Evolutionary conservation across 352 stramenopile genomes (phyloP), one percentile per base, ranked within the genome.

Genomic region (Sclerospora graminicola): DNA sequence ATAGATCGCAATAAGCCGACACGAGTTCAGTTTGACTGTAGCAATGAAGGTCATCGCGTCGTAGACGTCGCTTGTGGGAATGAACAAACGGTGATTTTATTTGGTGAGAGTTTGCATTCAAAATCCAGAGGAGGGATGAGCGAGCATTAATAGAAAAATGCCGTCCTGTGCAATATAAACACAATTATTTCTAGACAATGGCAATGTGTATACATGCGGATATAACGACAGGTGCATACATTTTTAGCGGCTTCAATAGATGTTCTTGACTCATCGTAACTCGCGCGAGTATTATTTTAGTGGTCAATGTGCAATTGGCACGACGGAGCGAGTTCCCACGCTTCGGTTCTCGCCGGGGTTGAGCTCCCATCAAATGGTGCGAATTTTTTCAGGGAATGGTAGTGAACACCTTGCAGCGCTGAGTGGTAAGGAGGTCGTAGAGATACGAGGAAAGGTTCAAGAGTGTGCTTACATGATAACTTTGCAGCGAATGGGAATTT

Each of bases 351-450:
- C 95, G 1, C 37, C 63, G 3, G 63, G 58, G 2, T 62, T 94
- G 8, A 60, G 46, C 18, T 71, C 69, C 24, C 77, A 88, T 48
- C 69, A 80, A 31, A 63, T 84, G 11, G 49, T 60, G 28, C 52
- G 86, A 10, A 49, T 97, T 8, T 86, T 94, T 48, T 84, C 88
- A 8, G 90, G 83, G 37, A 97, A 97, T 49, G 89, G 89, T 24
- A 95, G 85, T 48, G 89, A 97, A 36, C 89, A 97, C 60, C 71
- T 94, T 21, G 70, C 89, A 8, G 84, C 73, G 9, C 48, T 97
- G 13, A 82, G 69, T 8, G 75, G 77, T 92, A 52, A 39, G 40
- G 15, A 43, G 19, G 14, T 8, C 15, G 18, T 32, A 10, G 10
- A 19, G 29, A 9, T 9, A 47, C n/a, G n/a, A n/a, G 5, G 2